Base-by-base conservation (phyloP, 2,329 filamentous ascomycete species). In the Botrytis galanthina region DNA sequence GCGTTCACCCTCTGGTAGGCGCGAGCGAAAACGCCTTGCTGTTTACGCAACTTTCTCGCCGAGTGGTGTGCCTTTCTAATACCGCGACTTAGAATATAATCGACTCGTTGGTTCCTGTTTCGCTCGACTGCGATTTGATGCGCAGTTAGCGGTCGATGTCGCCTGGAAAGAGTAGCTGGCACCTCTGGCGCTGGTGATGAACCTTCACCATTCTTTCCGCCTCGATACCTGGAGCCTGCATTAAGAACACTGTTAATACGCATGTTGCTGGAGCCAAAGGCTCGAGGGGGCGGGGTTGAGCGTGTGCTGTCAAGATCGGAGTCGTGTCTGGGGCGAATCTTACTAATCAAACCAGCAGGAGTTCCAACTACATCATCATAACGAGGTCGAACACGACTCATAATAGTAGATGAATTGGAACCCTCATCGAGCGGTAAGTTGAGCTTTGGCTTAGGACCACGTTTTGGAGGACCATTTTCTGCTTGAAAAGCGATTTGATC, bases 121-220 rank as follows among this genome's bases (percentile, higher is more conserved):
- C 91, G 88, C 81, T 94, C 92, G 1, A 96, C 92, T 0, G 93
- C 93, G 57, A 94, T 85, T 82, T 96, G 93, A 81, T 96, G 93
- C 51, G 92, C 92, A 0, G 93, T 96, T 0, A 93, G 88, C 4
- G 93, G 93, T 1, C 93, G 88, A 14, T 91, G 90, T 80, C 94
- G 91, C 73, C 88, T 84, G 32, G 85, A 84, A 32, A 77, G 63
- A 76, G 68, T 81, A 78, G 74, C 75, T 48, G 74, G 76, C 51
- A 83, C 81, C 48, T 90, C 89, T 22, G 87, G 84, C 32, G 86
- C 87, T 10, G 89, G 89, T 2, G 89, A 91, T 0, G 89, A 90
- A 26, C 84, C 87, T 74, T 91, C 89, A 42, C 88, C 84, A 37
- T 89, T 85, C 79, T 89, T 90, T 60, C 90, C 83, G 9, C 84